phyloP scores from a whole-genome alignment of 192 early-diverging fungal genomes.

The Coemansia sp. region DNA sequence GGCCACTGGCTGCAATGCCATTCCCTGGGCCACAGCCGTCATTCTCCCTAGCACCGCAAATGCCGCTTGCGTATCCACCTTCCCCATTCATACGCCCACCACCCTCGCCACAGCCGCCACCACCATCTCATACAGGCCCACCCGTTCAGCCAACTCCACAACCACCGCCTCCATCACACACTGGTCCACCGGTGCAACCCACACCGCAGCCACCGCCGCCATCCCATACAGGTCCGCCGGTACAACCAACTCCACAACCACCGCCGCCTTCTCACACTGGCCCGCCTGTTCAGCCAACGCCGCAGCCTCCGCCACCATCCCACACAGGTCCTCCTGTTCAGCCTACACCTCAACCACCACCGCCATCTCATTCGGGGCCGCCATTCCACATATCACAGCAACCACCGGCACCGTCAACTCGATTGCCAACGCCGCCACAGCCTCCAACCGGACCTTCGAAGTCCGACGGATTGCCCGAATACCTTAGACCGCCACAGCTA shows the following conservation, averaged over 20 bases:
- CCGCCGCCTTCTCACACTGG: neutral
- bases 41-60: neutral
- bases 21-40: neutral
- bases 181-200: neutral
- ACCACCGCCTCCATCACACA: neutral
- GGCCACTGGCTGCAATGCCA: neutral
- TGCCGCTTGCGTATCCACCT: neutral
- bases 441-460: neutral
- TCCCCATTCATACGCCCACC: neutral
- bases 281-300: neutral
- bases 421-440: neutral
- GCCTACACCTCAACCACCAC: neutral
- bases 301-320: neutral
- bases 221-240: neutral
- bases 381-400: too few species aligned
- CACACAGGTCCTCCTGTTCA: too few species aligned
- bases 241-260: neutral
- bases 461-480: neutral
- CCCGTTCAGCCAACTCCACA: neutral
- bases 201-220: neutral
- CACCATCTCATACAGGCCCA: conserved; percentile 1
- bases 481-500: neutral
- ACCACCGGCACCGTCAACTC: neutral
- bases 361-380: neutral
- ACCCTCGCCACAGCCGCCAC: neutral